Evolutionary conservation across 2,329 filamentous ascomycete species (phyloP), one percentile per base, ranked within the genome.

Genomic region (Xylariaceae sp.): DNA sequence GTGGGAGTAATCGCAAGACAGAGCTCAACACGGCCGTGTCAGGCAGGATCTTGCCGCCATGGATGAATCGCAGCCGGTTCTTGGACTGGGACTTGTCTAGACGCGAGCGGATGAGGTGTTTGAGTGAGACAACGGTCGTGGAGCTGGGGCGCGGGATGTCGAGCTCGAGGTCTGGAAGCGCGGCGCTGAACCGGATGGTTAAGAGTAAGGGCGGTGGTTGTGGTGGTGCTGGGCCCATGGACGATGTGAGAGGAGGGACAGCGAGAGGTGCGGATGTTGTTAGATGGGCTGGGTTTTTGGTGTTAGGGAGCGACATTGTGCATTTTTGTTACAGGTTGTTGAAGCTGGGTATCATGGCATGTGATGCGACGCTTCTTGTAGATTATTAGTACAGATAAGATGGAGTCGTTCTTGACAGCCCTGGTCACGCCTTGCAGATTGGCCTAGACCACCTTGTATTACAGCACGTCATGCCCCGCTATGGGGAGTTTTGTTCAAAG

Each of bases 151-250:
- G 70, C 39, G 80, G 66, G 60, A 97, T 81, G 59, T 88, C 82
- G 49, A 97, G 79, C 33, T 85, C 78, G 32, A 96, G 79, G 64
- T 97, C 93, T 14, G 89, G 85, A 46, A 92, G 78, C 1, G 88
- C 83, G 49, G 85, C 83, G 42, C 89, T 89, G 77, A 98, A 97
- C 66, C 92, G 90, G 64, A 97, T 84, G 29, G 88, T 92, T 37
- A 97, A 76, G 59, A 86, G 82, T 45, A 95, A 75, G 12, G 53
- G 45, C 14, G 52, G 33, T 34, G 54, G 34, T 32, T 53, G 20
- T 34, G 45, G 42, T 37, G 56, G 47, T n/a, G n/a, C n/a, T n/a
- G n/a, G n/a, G n/a, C n/a, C n/a, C 38, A 37, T 35, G 32, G 45
- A 22, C 11, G 46, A 41, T 32, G 45, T 34, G 43, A 35, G 39